phyloP scores from a whole-genome alignment of 192 early-diverging fungal genomes.

The Chytriomyces confervae region DNA sequence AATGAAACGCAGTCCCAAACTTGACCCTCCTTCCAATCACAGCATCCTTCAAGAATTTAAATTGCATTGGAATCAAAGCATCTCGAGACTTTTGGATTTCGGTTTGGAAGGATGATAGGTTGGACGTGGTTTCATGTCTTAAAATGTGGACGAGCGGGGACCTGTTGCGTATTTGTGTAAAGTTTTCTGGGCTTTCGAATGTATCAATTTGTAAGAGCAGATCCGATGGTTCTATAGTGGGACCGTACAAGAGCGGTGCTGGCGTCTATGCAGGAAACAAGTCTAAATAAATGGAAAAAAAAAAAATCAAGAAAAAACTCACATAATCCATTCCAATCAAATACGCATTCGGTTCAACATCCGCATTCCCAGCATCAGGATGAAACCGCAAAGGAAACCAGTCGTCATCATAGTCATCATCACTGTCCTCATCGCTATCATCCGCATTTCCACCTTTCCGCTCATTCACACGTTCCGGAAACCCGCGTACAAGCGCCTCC shows the following conservation, averaged over 20 bases:
- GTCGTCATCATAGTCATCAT: slow-evolving; percentile 1
- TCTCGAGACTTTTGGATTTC: slow-evolving; percentile 1
- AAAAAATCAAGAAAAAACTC: neutral
- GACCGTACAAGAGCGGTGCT: slow-evolving; percentile 27
- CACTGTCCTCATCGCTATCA: neutral
- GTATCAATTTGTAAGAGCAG: slow-evolving; percentile 21
- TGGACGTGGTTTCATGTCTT: neutral
- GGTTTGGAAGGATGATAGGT: neutral
- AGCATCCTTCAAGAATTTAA: slow-evolving; percentile 29
- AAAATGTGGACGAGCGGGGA: neutral
- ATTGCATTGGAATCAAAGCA: slow-evolving; percentile 17
- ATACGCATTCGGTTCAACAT: slow-evolving; percentile 10
- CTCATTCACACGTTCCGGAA: neutral
- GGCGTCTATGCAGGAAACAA: neutral
- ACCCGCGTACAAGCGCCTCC: slow-evolving; percentile 21
- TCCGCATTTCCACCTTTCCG: too few relatives aligned
- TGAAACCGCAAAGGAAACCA: slow-evolving; percentile 12
- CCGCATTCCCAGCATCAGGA: slow-evolving; percentile 16
- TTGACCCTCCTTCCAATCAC: slow-evolving; percentile 25
- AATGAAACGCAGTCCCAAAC: slow-evolving; percentile 31
- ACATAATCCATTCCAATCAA: slow-evolving; percentile 31
- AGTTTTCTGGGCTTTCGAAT: slow-evolving; percentile 15
- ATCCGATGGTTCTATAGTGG: neutral
- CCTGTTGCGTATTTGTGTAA: neutral
- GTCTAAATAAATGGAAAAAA: too few relatives aligned